Evolutionary conservation across 75 land plant genomes (phyloP).

Genomic region (Pinus albicaulis): DNA sequence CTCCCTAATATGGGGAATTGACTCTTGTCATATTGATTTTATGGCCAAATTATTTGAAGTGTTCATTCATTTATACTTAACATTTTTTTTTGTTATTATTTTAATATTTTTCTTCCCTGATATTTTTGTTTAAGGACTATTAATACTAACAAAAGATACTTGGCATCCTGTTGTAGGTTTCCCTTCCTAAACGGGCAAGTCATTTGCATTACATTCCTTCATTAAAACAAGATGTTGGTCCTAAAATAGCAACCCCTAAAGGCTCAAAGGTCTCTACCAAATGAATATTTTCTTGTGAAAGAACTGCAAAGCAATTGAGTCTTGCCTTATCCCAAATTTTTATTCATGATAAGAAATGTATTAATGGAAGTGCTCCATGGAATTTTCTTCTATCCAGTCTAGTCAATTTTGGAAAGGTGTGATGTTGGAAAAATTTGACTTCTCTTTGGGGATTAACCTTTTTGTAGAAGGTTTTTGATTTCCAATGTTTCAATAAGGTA

Average conservation of each 20-base stretch:
- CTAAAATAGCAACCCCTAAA: not conserved
- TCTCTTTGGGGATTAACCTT: no score
- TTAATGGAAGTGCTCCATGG: slow-evolving; percentile 55
- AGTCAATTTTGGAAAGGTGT: not conserved
- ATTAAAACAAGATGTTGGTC: not conserved
- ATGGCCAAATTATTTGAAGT: not conserved
- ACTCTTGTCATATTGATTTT: not conserved
- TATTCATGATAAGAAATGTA: slow-evolving; percentile 37
- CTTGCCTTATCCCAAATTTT: slow-evolving; percentile 11
- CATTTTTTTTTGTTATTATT: not conserved
- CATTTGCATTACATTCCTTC: not conserved
- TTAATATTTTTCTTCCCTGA: not conserved
- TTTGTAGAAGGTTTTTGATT: no score
- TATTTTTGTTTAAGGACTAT: not conserved
- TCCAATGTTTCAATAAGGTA: no score
- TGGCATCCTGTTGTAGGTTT: not conserved
- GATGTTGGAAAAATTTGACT: no score
- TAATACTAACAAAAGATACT: not conserved
- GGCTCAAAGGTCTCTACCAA: not conserved
- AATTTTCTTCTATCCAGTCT: slow-evolving; percentile 65
- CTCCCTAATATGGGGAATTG: not conserved
- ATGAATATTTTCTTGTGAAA: slow-evolving; percentile 6
- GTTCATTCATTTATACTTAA: not conserved
- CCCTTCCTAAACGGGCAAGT: not conserved
- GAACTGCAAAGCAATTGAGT: slow-evolving; percentile 1